Conservation (phyloP, 352 stramenopile species). For the Pythium oligandrum region DNA sequence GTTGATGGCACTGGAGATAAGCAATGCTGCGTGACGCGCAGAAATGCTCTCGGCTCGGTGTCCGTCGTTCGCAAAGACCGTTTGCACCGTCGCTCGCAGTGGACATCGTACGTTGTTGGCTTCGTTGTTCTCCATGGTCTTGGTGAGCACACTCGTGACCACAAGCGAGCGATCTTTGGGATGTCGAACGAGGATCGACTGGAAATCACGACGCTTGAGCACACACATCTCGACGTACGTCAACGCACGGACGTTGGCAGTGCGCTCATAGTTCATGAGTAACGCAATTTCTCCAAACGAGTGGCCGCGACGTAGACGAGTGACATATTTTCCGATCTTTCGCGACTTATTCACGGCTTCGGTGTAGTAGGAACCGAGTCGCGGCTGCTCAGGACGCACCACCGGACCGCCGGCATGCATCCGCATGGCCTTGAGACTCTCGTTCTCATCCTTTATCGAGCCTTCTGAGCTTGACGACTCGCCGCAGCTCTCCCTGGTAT, state of each 20-base stretch:
- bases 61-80: constrained; percentile 5
- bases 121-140: constrained; percentile 23
- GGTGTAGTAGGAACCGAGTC: constrained; percentile 6
- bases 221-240: constrained; percentile 41
- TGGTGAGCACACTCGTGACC: constrained; percentile 15
- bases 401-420: too few relatives aligned
- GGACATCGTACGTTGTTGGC: constrained; percentile 13
- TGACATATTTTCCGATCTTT: not conserved
- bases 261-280: constrained; percentile 40
- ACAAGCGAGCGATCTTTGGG: constrained; percentile 25
- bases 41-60: constrained; percentile 6
- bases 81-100: constrained; percentile 17
- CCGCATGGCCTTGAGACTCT: too few relatives aligned
- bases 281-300: constrained; percentile 44
- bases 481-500: constrained; percentile 2
- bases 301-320: constrained; percentile 19
- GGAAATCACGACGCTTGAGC: constrained; percentile 24
- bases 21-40: constrained; percentile 9
- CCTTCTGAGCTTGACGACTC: not conserved
- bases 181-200: constrained; percentile 22
- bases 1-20: constrained; percentile 18
- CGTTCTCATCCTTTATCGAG: not conserved
- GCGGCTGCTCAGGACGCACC: not conserved
- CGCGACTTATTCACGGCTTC: not conserved
- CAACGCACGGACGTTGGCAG: constrained; percentile 23